Percentiles rank a stretch among this genome's conserved stretches.
Conservation (phyloP, 345 rosid species). For the Populus simonii region DNA sequence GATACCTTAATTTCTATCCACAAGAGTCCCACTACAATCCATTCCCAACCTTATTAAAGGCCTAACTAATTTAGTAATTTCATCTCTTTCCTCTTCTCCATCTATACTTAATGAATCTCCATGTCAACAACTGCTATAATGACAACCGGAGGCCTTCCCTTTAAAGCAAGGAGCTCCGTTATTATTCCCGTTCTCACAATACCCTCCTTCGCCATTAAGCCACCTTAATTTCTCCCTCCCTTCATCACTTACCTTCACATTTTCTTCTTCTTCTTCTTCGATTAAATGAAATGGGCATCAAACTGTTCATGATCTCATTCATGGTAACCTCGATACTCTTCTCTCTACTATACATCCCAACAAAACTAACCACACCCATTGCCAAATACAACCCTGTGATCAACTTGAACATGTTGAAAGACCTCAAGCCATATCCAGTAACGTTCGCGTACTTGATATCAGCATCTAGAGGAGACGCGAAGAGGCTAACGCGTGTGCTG, state of each 20-base stretch:
- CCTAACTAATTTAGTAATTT: constrained; percentile 16
- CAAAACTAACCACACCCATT: constrained; percentile 38
- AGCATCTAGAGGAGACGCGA: constrained; percentile 69
- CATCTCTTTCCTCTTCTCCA: background rate
- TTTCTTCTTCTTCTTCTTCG: background rate
- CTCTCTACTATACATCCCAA: constrained; percentile 48
- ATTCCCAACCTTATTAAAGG: background rate
- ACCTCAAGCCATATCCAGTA: constrained; percentile 48
- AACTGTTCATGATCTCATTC: constrained; percentile 52
- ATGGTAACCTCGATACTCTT: constrained; percentile 48
- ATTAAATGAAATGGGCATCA: constrained; percentile 43
- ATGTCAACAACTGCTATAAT: background rate
- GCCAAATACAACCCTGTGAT: constrained; percentile 37
- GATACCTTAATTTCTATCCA: too few species aligned
- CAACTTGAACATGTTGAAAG: constrained; percentile 30
- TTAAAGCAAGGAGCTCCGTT: constrained; percentile 40
- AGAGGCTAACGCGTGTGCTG: constrained; percentile 54
- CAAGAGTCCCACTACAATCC: background rate
- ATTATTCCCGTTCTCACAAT: background rate
- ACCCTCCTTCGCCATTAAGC: background rate
- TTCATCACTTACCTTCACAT: background rate
- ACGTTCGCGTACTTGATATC: constrained; percentile 80
- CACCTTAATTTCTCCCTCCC: background rate
- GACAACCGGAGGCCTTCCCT: constrained; percentile 37
- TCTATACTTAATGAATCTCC: background rate